Conservation (phyloP, 495 filamentous ascomycete species). For the Aspergillus panamensis region DNA sequence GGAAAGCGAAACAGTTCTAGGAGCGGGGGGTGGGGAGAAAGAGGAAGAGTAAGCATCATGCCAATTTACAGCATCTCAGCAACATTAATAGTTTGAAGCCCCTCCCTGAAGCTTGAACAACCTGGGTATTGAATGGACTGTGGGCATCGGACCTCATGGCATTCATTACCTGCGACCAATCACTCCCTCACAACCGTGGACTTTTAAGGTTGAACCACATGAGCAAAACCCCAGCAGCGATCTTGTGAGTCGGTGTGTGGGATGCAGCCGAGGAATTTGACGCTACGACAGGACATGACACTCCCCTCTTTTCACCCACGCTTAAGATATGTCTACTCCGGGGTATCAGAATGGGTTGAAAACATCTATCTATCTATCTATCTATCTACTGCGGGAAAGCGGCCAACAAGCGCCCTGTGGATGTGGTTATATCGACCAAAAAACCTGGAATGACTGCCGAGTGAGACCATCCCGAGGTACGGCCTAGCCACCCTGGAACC, state of each 20-base stretch:
- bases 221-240: neutral
- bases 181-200: neutral
- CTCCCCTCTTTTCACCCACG: too few relatives aligned
- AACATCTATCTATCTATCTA: too few relatives aligned
- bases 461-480: constrained; percentile 1
- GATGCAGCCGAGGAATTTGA: neutral
- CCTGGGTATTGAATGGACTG: neutral
- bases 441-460: neutral
- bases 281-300: neutral
- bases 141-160: neutral
- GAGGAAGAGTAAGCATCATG: too few relatives aligned
- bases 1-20: too few relatives aligned
- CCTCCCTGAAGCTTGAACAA: neutral
- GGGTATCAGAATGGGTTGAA: too few relatives aligned
- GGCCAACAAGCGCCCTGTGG: too few relatives aligned
- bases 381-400: too few relatives aligned
- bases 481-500: neutral
- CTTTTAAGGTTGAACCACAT: constrained; percentile 1
- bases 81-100: too few relatives aligned
- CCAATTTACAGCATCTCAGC: too few relatives aligned
- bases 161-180: neutral
- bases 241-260: neutral
- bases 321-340: too few relatives aligned
- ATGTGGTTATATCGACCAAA: too few relatives aligned
- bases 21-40: too few relatives aligned